These are phyloP conservation scores for Lentinula sp. DNA, from an alignment of 768 basidiomycete genomes.

Conservation along the genomic window DNA sequence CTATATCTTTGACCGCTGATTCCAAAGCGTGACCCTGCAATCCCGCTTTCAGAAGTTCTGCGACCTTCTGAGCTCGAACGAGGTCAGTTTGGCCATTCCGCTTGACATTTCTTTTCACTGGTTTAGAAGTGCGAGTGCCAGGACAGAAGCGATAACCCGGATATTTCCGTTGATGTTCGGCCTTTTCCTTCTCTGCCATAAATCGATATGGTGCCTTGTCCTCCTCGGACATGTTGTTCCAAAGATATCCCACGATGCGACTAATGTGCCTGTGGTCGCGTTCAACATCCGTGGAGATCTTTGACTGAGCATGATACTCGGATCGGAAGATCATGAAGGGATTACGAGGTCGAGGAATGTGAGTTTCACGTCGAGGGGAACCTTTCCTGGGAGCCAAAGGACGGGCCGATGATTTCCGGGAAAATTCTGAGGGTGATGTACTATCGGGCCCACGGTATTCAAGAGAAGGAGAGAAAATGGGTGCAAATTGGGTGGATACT, in stretches of 20 bases:
- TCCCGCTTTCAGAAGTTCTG: conserved; percentile 43
- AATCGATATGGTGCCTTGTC: conserved; percentile 47
- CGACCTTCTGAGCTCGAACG: conserved; percentile 43
- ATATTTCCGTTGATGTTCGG: conserved; percentile 39
- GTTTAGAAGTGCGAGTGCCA: conserved; percentile 33
- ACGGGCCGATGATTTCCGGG: background rate
- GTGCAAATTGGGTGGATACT: background rate
- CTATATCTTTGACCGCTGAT: conserved; percentile 33
- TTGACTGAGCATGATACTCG: conserved; percentile 48
- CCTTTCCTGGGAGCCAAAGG: background rate
- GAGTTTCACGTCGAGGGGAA: conserved; percentile 29
- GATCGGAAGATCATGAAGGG: conserved; percentile 76
- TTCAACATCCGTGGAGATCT: conserved; percentile 42
- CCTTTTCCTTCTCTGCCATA: conserved; percentile 47
- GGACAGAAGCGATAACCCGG: conserved; percentile 55
- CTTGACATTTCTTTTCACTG: conserved; percentile 44
- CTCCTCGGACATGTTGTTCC: conserved; percentile 44
- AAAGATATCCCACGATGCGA: conserved; percentile 47
- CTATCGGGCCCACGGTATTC: background rate
- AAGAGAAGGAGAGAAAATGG: conserved; percentile 2
- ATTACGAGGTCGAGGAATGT: conserved; percentile 76
- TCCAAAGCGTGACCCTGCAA: conserved; percentile 44
- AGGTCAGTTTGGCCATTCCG: conserved; percentile 43
- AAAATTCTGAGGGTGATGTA: background rate
- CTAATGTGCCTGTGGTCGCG: conserved; percentile 55